These are phyloP conservation scores for Porodaedalea pini DNA, from an alignment of 1,284 basidiomycete genomes.

Conservation along the genomic window DNA sequence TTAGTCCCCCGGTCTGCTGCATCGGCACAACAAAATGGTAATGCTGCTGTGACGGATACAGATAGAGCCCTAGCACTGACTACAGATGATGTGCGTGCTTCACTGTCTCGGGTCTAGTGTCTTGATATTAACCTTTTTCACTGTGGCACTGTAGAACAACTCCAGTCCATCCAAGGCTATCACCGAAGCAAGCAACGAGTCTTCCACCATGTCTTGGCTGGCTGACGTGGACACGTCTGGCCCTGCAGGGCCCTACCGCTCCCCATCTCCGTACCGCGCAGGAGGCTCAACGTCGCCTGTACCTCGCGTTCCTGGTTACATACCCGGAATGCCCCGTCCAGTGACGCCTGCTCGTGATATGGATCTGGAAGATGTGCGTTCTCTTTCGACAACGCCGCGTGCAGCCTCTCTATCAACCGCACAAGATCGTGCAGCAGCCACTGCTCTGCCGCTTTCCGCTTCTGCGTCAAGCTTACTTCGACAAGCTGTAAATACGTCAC, in stretches of 20 bases:
- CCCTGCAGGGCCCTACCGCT: slow-evolving; percentile 27
- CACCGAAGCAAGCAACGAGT: slow-evolving; percentile 11
- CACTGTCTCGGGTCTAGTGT: slow-evolving; percentile 3
- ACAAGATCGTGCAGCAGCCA: slow-evolving; percentile 30
- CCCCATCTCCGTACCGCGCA: slow-evolving; percentile 46
- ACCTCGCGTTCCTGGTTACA: slow-evolving; percentile 73
- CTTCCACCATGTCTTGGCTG: slow-evolving; percentile 11
- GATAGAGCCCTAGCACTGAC: slow-evolving; percentile 13
- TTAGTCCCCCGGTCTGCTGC: slow-evolving; percentile 52
- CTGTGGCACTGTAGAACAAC: slow-evolving; percentile 15
- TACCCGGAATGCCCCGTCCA: slow-evolving; percentile 81
- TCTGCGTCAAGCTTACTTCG: slow-evolving; percentile 39
- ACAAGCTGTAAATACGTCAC: slow-evolving; percentile 52
- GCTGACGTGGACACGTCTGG: slow-evolving; percentile 18
- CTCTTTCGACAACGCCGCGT: slow-evolving; percentile 75
- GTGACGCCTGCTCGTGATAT: slow-evolving; percentile 71
- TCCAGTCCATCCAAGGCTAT: slow-evolving; percentile 2
- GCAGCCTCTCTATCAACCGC: slow-evolving; percentile 59
- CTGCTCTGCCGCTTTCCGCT: slow-evolving; percentile 32
- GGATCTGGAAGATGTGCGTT: slow-evolving; percentile 67
- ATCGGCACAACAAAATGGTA: slow-evolving; percentile 10
- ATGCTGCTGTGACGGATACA: background rate
- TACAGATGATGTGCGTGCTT: slow-evolving; percentile 18
- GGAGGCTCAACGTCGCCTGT: slow-evolving; percentile 50
- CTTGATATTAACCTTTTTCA: slow-evolving; percentile 7